Base-by-base conservation (phyloP, 1,284 basidiomycete species). In the Cystobasidiaceae sp. region DNA sequence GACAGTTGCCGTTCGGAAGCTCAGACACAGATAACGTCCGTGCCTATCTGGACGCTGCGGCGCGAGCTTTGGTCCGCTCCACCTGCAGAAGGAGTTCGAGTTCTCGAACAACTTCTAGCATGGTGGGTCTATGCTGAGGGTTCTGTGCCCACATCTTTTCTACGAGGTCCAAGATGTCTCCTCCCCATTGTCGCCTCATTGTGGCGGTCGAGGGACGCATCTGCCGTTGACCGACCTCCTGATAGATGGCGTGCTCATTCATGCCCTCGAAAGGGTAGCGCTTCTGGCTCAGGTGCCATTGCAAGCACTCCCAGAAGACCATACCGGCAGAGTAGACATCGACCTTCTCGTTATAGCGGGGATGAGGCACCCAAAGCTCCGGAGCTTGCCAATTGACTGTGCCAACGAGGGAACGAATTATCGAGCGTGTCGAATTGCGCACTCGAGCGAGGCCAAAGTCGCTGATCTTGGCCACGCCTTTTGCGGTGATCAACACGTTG, bases 321-420 rank as follows among this genome's bases (percentile, higher is more conserved):
- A 97, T 88, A 0, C 86, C 94, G 69, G 89, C 92, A 1, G 90
- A 93, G 79, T 96, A 99, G n/a, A 97, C 93, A 77, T 99, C 94
- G 19, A 96, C 96, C 78, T 98, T 98, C 77, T 97, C 90, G 76
- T 98, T 97, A 79, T 99, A 98, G 75, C 94, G 88, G 7, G 94
- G 94, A 75, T 91, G 88, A 0, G 96, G 86, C 70, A 89, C 86
- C 94, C 94, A 98, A 39, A 99, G 82, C 77, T 99, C 94, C 0
- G 93, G 94, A n/a, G 94, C 96, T 79, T 99, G 94, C 93, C 96
- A 99, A 77, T 98, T 98, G 72, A 97, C 94, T 0, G 94, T 99
- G 21, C 94, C 94, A 17, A 99, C 94, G 50, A 98, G 80, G 72
- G 90, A 93, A 63, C 90, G 86, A 63, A 99, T 90, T 89, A 98